phyloP scores from a whole-genome alignment of 345 rosid genomes.

The Salix suchowensis region DNA sequence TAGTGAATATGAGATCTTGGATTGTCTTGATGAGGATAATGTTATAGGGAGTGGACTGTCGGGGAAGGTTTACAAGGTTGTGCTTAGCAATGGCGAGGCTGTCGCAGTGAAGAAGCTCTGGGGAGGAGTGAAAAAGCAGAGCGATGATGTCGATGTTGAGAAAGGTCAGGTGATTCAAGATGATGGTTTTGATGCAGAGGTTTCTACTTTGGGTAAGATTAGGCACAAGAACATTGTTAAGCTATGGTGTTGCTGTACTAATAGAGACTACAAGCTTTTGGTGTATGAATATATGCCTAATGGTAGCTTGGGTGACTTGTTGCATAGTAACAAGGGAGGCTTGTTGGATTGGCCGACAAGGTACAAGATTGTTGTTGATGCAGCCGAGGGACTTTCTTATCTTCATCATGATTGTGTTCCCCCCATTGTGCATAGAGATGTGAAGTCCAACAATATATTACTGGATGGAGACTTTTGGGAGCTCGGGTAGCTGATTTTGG shows the following conservation, averaged over 20 bases:
- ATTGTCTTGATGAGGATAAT: conserved; percentile 84
- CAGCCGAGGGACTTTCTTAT: conserved; percentile 93
- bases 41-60: conserved; percentile 86
- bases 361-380: conserved; percentile 72
- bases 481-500: conserved; percentile 99
- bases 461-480: conserved; percentile 80
- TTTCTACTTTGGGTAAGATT: conserved; percentile 85
- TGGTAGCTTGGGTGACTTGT: conserved; percentile 92
- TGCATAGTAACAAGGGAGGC: conserved; percentile 83
- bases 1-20: conserved; percentile 82
- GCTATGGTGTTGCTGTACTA: conserved; percentile 92
- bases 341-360: conserved; percentile 81
- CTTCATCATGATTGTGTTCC: conserved; percentile 95
- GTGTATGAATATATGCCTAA: conserved; percentile 98
- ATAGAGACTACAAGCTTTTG: conserved; percentile 82
- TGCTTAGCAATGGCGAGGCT: conserved; percentile 68
- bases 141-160: conserved; percentile 49
- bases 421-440: conserved; percentile 92
- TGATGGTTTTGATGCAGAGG: conserved; percentile 81
- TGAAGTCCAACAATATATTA: conserved; percentile 89
- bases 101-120: conserved; percentile 94
- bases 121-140: conserved; percentile 56
- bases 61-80: conserved; percentile 93
- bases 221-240: conserved; percentile 98
- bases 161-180: conserved; percentile 56